Percentiles rank a stretch among this genome's conserved stretches.
Conservation (phyloP, 768 basidiomycete genomes). For the Termitomyces sp. region DNA sequence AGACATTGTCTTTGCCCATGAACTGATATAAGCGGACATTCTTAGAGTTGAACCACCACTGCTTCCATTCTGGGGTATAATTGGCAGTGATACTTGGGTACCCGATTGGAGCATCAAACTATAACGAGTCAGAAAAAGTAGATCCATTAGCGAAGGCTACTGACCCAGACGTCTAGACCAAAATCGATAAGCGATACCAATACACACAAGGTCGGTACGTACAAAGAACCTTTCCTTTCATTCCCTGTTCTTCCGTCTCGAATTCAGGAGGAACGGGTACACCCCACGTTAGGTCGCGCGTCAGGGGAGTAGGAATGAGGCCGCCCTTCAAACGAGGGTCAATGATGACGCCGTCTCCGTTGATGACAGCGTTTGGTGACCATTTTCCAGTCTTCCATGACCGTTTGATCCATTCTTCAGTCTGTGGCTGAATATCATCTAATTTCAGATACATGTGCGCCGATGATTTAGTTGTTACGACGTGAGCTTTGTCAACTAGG, state of each 20-base stretch:
- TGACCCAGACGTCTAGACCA: slow-evolving; percentile 83
- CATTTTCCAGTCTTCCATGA: slow-evolving; percentile 83
- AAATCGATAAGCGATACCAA: slow-evolving; percentile 3
- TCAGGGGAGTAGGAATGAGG: slow-evolving; percentile 84
- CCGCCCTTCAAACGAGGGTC: slow-evolving; percentile 86
- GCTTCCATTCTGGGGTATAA: slow-evolving; percentile 91
- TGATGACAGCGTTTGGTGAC: slow-evolving; percentile 90
- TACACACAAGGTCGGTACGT: slow-evolving; percentile 27
- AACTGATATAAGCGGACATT: slow-evolving; percentile 94
- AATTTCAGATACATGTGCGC: slow-evolving; percentile 91
- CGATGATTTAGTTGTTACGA: slow-evolving; percentile 68
- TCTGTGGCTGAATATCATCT: slow-evolving; percentile 72
- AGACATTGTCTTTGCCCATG: slow-evolving; percentile 99
- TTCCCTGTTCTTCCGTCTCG: slow-evolving; percentile 69
- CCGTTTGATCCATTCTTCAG: slow-evolving; percentile 84
- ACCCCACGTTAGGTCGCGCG: slow-evolving; percentile 94
- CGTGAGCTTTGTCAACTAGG: slow-evolving; percentile 77
- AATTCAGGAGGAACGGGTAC: slow-evolving; percentile 71
- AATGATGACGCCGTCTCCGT: slow-evolving; percentile 80
- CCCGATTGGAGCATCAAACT: slow-evolving; percentile 97
- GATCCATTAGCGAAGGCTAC: slow-evolving; percentile 21
- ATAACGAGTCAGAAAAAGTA: slow-evolving; percentile 11
- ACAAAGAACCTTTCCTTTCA: slow-evolving; percentile 96
- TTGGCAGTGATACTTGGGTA: slow-evolving; percentile 97
- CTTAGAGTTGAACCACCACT: slow-evolving; percentile 94